Evolutionary conservation across 2,329 filamentous ascomycete species (phyloP).

Genomic region (Fusarium phyllophilum): DNA sequence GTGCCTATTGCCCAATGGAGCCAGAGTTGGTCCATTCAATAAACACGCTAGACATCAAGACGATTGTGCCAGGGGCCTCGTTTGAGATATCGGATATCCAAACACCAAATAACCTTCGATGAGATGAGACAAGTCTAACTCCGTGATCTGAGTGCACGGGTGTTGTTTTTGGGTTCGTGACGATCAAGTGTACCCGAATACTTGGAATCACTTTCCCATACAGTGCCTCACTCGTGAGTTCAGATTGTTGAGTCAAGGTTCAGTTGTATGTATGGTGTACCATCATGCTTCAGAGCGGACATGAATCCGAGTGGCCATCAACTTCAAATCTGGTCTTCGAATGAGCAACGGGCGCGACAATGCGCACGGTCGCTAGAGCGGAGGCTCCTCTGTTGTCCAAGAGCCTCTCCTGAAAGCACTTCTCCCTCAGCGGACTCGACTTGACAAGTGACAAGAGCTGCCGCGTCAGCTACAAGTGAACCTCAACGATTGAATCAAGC

Average conservation of each 20-base stretch:
- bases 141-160: constrained; percentile 4
- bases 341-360: constrained; percentile 15
- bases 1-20: constrained; percentile 10
- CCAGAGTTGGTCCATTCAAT: background rate
- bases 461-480: constrained; percentile 31
- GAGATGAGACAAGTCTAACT: constrained; percentile 5
- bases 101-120: constrained; percentile 1
- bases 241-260: constrained; percentile 26
- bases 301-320: constrained; percentile 20
- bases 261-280: background rate
- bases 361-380: constrained; percentile 21
- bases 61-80: constrained; percentile 8
- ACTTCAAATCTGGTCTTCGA: constrained; percentile 8
- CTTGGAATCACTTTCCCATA: constrained; percentile 11
- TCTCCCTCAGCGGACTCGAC: background rate
- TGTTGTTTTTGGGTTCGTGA: constrained; percentile 1
- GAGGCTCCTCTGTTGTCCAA: constrained; percentile 12
- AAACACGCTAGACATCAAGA: constrained; percentile 20
- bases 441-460: constrained; percentile 17
- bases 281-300: constrained; percentile 7
- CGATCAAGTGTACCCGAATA: constrained; percentile 23
- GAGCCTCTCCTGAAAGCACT: constrained; percentile 12
- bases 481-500: constrained; percentile 12
- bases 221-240: constrained; percentile 8
- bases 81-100: background rate